A percentile compares a stretch with the other conserved stretches of the same genome.
Evolutionary conservation across 1,284 basidiomycete species (phyloP).

Genomic region (Cutaneotrichosporon sp.): DNA sequence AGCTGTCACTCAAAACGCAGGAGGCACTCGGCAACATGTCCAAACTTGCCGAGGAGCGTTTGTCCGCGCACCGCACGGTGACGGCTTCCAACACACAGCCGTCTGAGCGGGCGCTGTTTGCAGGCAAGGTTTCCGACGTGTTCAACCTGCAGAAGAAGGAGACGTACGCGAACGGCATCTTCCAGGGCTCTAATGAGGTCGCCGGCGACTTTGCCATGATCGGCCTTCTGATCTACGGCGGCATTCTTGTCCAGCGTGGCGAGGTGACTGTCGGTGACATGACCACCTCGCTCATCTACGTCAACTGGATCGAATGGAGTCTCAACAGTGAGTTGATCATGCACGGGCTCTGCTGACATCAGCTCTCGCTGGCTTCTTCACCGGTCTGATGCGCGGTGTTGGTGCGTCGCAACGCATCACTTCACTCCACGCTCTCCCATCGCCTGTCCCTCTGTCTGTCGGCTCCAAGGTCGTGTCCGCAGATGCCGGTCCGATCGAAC

Average conservation of each 20-base stretch:
- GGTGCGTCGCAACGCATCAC: slow-evolving; percentile 51
- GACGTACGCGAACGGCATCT: slow-evolving; percentile 51
- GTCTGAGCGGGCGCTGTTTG: slow-evolving; percentile 40
- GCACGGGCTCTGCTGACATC: not conserved
- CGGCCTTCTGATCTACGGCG: slow-evolving; percentile 49
- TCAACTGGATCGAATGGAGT: slow-evolving; percentile 53
- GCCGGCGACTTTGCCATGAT: slow-evolving; percentile 52
- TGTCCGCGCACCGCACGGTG: slow-evolving; percentile 51
- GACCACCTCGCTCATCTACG: slow-evolving; percentile 51
- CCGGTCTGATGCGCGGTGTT: slow-evolving; percentile 52
- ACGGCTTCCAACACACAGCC: slow-evolving; percentile 50
- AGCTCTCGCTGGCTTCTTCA: slow-evolving; percentile 52
- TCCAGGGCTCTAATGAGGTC: slow-evolving; percentile 49
- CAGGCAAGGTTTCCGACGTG: slow-evolving; percentile 43
- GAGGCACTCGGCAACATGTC: slow-evolving; percentile 51
- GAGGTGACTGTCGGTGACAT: slow-evolving; percentile 51
- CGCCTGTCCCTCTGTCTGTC: slow-evolving; percentile 46
- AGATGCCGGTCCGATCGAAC: slow-evolving; percentile 65
- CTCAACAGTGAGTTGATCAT: slow-evolving; percentile 44
- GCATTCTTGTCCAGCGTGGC: slow-evolving; percentile 45
- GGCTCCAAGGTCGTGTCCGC: slow-evolving; percentile 36
- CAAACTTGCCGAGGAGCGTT: slow-evolving; percentile 49
- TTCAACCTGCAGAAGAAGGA: slow-evolving; percentile 50
- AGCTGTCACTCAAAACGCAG: slow-evolving; percentile 48
- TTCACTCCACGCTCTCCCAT: slow-evolving; percentile 41